Conservation (phyloP, 345 rosid genomes). For the Eucalyptus regnans region DNA sequence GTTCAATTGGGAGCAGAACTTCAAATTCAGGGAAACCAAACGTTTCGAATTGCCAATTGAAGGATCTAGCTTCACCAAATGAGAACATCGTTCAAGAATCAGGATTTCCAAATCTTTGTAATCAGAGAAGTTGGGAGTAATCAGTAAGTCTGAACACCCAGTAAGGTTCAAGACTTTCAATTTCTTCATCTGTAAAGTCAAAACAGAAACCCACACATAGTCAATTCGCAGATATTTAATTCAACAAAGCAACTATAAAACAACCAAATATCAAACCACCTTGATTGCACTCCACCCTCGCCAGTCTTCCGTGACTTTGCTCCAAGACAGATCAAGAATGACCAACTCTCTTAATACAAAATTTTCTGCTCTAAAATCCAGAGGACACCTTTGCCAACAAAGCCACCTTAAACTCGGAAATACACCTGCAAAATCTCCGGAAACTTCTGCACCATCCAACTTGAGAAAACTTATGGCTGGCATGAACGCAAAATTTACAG, state of each 20-base stretch:
- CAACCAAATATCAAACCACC: background rate
- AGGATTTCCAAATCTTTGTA: background rate
- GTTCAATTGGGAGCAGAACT: background rate
- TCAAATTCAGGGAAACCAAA: background rate
- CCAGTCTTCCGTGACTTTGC: background rate
- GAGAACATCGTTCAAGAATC: background rate
- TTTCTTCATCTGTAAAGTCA: background rate
- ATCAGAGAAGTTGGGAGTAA: background rate
- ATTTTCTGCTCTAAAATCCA: background rate
- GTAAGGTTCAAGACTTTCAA: background rate
- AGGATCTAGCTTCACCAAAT: background rate
- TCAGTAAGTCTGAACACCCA: background rate
- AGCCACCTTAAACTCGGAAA: background rate
- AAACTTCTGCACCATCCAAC: background rate
- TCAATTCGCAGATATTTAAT: background rate
- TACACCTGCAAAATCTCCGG: background rate
- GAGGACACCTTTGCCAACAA: background rate
- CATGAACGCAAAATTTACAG: background rate
- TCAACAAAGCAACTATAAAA: background rate
- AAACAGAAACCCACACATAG: background rate
- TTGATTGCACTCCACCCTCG: background rate
- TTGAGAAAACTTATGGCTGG: background rate
- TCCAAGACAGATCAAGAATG: background rate
- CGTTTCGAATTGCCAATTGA: background rate
- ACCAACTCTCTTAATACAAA: background rate